phyloP scores from a whole-genome alignment of 495 filamentous ascomycete genomes.

The Penicillium nucicola region DNA sequence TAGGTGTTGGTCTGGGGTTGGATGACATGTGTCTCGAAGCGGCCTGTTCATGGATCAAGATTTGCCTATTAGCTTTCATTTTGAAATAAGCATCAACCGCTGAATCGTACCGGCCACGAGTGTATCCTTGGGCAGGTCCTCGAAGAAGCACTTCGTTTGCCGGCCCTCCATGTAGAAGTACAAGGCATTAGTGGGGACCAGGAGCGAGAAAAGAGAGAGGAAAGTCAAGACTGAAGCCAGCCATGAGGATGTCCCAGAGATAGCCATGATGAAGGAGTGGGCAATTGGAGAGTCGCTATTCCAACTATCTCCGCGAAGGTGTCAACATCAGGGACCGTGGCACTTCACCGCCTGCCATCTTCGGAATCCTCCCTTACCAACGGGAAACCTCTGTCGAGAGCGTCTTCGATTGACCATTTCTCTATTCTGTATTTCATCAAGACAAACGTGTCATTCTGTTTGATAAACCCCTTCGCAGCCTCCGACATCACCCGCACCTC shows the following conservation, averaged over 20 bases:
- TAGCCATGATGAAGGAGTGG: slow-evolving; percentile 26
- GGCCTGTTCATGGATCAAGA: slow-evolving; percentile 45
- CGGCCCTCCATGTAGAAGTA: slow-evolving; percentile 95
- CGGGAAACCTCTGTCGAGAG: slow-evolving; percentile 18
- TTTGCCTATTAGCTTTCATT: neutral
- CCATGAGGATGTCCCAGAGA: slow-evolving; percentile 36
- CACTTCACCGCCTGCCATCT: slow-evolving; percentile 21
- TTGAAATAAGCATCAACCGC: neutral
- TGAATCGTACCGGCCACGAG: slow-evolving; percentile 75
- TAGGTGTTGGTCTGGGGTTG: slow-evolving; percentile 61
- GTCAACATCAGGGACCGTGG: slow-evolving; percentile 14
- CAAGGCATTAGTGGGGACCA: slow-evolving; percentile 69
- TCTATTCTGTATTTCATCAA: slow-evolving; percentile 2
- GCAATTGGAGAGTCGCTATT: slow-evolving; percentile 11
- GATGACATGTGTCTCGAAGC: slow-evolving; percentile 80
- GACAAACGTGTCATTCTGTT: neutral
- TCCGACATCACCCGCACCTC: neutral
- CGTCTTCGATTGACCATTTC: slow-evolving; percentile 12
- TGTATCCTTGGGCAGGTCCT: slow-evolving; percentile 97
- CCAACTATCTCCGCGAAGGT: slow-evolving; percentile 15
- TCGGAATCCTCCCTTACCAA: slow-evolving; percentile 14
- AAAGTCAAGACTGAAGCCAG: slow-evolving; percentile 34
- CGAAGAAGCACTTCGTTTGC: slow-evolving; percentile 79
- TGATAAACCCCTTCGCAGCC: neutral
- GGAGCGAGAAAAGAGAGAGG: slow-evolving; percentile 41